Evolutionary conservation across 2,329 filamentous ascomycete species (phyloP), one percentile per base, ranked within the genome.

Genomic region (Xylaria sp.): DNA sequence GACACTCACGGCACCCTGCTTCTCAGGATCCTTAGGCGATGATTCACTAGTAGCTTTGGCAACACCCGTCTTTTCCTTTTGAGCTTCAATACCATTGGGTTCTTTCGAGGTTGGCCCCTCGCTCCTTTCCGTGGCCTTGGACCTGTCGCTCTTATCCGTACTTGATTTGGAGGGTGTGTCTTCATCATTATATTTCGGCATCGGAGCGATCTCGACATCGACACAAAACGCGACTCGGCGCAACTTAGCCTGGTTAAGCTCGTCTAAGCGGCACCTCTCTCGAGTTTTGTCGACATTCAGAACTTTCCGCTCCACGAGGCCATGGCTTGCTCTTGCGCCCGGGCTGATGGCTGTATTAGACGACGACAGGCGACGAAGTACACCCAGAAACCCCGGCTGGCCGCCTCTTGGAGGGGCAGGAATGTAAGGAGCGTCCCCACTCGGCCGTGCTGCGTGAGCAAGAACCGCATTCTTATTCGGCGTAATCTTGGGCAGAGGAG

Each of bases 211-310:
- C 79, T 99, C 96, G 4, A 99, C 94, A 76, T 99, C 96, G 2
- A 99, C 96, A 74, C 93, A 97, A 77, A 99, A 99, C 0, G 95
- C 92, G 0, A 99, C 96, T 61, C 94, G 89, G 62, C 93, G 88
- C 68, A 99, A 81, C 78, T 96, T 97, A 57, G 89, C 88, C 75
- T 91, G 89, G 72, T 94, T 90, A 55, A 99, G 84, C 72, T 97
- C 94, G 4, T 88, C 83, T 34, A 98, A 89, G 27, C 88, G 86
- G 78, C 93, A 97, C 71, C 96, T 85, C 76, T 95, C 90, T 50
- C 96, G 88, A 72, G 91, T 86, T 8, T 83, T 89, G 77, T 98
- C 93, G 53, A 98, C 85, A 76, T 99, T 99, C 82, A 98, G 83
- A 7, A 97, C 85, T 72, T 85, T 89, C 57, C 96, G 88, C 74